These are phyloP conservation scores for Jatropha multifida DNA, from an alignment of 441 rosid species.

Conservation along the genomic window DNA sequence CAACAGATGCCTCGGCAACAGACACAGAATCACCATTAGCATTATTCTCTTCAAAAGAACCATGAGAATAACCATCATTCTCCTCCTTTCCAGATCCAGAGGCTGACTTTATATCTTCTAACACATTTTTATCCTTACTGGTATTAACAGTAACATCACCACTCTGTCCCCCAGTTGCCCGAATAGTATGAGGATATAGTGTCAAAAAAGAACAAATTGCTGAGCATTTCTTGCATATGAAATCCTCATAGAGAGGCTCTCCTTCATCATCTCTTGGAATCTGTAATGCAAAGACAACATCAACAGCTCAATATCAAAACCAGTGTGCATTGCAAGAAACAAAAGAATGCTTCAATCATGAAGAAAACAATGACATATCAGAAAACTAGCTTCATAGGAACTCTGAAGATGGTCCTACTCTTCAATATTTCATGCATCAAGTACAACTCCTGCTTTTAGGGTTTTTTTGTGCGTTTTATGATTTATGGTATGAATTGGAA, in stretches of 20 bases:
- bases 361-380: neutral
- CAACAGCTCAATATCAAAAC: neutral
- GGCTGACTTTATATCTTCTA: slow-evolving; percentile 38
- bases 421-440: neutral
- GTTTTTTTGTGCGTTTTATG: too few relatives aligned
- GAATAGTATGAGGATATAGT: slow-evolving; percentile 56
- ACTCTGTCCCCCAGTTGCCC: slow-evolving; percentile 46
- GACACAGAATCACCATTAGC: slow-evolving; percentile 24
- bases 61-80: slow-evolving; percentile 28
- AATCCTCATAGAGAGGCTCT: slow-evolving; percentile 80
- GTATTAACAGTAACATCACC: slow-evolving; percentile 26
- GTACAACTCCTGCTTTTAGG: neutral
- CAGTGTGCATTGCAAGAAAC: neutral
- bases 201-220: slow-evolving; percentile 63
- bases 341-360: slow-evolving; percentile 5
- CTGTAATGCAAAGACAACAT: slow-evolving; percentile 32
- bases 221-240: slow-evolving; percentile 78
- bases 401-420: neutral
- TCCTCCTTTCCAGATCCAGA: slow-evolving; percentile 43
- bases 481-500: neutral
- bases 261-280: slow-evolving; percentile 90
- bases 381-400: neutral
- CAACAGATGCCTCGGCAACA: slow-evolving; percentile 24
- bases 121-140: slow-evolving; percentile 48
- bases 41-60: slow-evolving; percentile 25